Percentiles rank a stretch among this genome's conserved stretches.
Conservation (phyloP, 2,329 filamentous ascomycete genomes). For the Tolypocladium inflatum region DNA sequence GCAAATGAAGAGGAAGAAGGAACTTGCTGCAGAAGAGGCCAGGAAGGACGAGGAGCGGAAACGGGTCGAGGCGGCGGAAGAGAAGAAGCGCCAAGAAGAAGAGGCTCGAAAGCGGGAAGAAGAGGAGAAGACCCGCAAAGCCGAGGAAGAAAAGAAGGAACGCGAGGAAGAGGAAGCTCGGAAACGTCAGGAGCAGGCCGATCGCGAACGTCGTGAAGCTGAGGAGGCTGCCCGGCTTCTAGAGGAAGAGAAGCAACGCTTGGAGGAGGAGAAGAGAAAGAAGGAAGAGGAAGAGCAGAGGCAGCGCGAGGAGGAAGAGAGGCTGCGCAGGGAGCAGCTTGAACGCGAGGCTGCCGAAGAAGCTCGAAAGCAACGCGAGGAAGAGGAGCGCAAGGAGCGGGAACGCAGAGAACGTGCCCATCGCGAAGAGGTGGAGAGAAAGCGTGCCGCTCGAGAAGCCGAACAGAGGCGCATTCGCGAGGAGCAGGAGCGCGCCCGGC, state of each 20-base stretch:
- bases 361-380: constrained; percentile 39
- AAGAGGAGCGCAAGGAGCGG: constrained; percentile 40
- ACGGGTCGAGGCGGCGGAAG: constrained; percentile 24
- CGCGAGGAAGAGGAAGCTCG: constrained; percentile 25
- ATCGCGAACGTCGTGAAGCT: constrained; percentile 24
- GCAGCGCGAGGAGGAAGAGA: constrained; percentile 27
- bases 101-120: constrained; percentile 18
- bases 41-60: constrained; percentile 18
- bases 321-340: constrained; percentile 30
- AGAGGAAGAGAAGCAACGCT: constrained; percentile 23
- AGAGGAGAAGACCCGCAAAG: constrained; percentile 22
- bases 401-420: constrained; percentile 35
- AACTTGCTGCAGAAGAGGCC: constrained; percentile 22
- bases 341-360: constrained; percentile 39
- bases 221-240: constrained; percentile 12
- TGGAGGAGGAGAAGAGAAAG: constrained; percentile 25
- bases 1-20: constrained; percentile 19
- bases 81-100: constrained; percentile 23
- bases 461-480: constrained; percentile 40
- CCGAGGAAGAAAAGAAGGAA: constrained; percentile 23
- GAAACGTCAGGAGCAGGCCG: constrained; percentile 22
- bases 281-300: constrained; percentile 23
- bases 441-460: constrained; percentile 39
- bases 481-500: constrained; percentile 43
- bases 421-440: constrained; percentile 37